Evolutionary conservation across 2,329 filamentous ascomycete species (phyloP), one percentile per base, ranked within the genome.

Genomic region (Colletotrichum sp.): DNA sequence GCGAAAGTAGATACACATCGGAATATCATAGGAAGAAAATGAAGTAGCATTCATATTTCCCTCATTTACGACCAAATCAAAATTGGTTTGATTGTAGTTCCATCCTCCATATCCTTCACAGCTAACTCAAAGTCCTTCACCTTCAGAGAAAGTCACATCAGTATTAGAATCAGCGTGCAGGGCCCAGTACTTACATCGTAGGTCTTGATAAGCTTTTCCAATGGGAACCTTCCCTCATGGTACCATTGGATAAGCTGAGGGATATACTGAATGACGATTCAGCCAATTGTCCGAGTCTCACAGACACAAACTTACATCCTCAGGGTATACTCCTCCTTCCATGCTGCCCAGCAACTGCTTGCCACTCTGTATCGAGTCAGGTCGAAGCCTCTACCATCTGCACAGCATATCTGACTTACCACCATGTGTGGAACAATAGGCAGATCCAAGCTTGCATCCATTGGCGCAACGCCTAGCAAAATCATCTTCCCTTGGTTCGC

Each of bases 371-470:
- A 21, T 49, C n/a, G 10, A 12, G n/a, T 49, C 44, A 49, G 44
- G 6, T 49, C 2, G 10, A 49, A 49, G 6, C 2, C n/a, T 49
- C 6, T 6, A 21, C 5, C n/a, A 21, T 13, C 44, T 49, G 5
- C 6, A 49, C 44, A 13, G 18, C 3, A 21, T 2, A 49, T 49
- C 7, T 49, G n/a, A 49, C 44, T 49, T 49, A 49, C 44, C 9
- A 49, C 44, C 89, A 84, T 18, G 89, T 93, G 1, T 93, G 71
- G 71, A 18, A 69, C 30, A 70, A 73, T 85, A 85, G 64, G 16
- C 91, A 88, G 77, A 49, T 85, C 91, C 77, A 90, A 92, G 79
- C 75, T 82, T 3, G 75, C 78, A 2, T 81, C 82, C 0, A 68
- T 78, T 13, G 83, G 44, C 10, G 44, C 44, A 21, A 49, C 44